Conservation (phyloP, 2,329 filamentous ascomycete genomes). For the Fusarium phyllophilum region DNA sequence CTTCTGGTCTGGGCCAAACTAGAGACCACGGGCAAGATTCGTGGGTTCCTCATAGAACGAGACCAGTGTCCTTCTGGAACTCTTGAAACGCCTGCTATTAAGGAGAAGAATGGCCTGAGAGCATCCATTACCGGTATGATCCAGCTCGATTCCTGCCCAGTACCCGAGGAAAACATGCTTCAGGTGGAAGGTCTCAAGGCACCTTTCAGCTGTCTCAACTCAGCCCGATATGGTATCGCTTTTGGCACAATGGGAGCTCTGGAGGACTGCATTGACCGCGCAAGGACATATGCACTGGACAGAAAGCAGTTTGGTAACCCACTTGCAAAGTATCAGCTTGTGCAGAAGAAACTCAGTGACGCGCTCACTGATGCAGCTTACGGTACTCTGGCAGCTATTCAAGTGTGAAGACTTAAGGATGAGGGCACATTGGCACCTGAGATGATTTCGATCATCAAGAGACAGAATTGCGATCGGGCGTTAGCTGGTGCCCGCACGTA, state of each 20-base stretch:
- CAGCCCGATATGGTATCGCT: conserved; percentile 90
- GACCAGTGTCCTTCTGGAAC: conserved; percentile 85
- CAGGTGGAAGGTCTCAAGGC: conserved; percentile 87
- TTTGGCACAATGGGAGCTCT: conserved; percentile 93
- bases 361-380: conserved; percentile 90
- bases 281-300: conserved; percentile 86
- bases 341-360: conserved; percentile 97
- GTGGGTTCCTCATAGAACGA: conserved; percentile 89
- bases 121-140: conserved; percentile 98
- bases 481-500: conserved; percentile 77
- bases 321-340: conserved; percentile 92
- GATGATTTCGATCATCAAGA: conserved; percentile 97
- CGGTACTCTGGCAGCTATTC: conserved; percentile 84
- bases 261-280: conserved; percentile 88
- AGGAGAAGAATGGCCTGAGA: conserved; percentile 92
- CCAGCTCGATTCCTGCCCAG: conserved; percentile 87
- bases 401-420: conserved; percentile 93
- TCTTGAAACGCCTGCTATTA: conserved; percentile 88
- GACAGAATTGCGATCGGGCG: conserved; percentile 94
- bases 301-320: conserved; percentile 95
- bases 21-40: conserved; percentile 91
- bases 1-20: conserved; percentile 93
- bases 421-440: conserved; percentile 86
- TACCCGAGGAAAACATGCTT: conserved; percentile 92
- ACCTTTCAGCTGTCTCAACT: conserved; percentile 94